These are phyloP conservation scores for Aureoboletus auriporus DNA, from an alignment of 768 basidiomycete species.

Conservation along the genomic window DNA sequence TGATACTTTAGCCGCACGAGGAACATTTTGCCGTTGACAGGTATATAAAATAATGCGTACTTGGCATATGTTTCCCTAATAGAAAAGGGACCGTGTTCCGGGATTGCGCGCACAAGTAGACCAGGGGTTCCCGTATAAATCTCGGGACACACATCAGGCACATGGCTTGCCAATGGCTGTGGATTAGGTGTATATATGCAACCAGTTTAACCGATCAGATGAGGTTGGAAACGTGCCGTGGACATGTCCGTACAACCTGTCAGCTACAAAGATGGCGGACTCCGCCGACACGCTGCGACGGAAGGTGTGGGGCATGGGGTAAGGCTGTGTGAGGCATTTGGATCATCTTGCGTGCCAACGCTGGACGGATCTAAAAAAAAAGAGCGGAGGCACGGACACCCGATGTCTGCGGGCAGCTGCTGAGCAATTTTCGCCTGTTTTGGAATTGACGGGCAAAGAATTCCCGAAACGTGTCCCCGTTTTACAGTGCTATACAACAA, in stretches of 20 bases:
- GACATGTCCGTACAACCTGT: conserved; percentile 7
- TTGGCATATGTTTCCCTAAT: not conserved
- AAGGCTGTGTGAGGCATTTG: conserved; percentile 16
- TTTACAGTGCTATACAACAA: conserved; percentile 29
- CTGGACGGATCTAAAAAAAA: conserved; percentile 20
- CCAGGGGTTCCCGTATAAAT: not conserved
- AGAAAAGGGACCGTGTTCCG: conserved; percentile 6
- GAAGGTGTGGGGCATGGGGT: conserved; percentile 24
- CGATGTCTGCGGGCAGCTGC: conserved; percentile 1
- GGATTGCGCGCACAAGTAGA: not conserved
- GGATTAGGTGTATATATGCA: conserved; percentile 4
- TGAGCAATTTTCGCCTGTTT: not conserved
- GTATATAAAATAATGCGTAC: not conserved
- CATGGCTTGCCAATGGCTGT: conserved; percentile 12
- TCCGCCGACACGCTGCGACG: conserved; percentile 19
- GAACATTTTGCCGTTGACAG: conserved; percentile 2
- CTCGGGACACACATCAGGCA: conserved; percentile 4
- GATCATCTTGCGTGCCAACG: conserved; percentile 1
- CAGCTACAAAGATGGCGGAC: conserved; percentile 23
- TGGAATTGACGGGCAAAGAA: not conserved
- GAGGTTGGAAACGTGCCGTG: conserved; percentile 11
- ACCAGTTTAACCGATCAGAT: conserved; percentile 4
- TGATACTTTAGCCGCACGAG: conserved; percentile 7
- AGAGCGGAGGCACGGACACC: conserved; percentile 13
- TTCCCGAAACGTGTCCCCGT: conserved; percentile 11